A percentile compares a stretch with the other conserved stretches of the same genome.
Conservation (phyloP, 345 rosid genomes). For the Pistacia vera region DNA sequence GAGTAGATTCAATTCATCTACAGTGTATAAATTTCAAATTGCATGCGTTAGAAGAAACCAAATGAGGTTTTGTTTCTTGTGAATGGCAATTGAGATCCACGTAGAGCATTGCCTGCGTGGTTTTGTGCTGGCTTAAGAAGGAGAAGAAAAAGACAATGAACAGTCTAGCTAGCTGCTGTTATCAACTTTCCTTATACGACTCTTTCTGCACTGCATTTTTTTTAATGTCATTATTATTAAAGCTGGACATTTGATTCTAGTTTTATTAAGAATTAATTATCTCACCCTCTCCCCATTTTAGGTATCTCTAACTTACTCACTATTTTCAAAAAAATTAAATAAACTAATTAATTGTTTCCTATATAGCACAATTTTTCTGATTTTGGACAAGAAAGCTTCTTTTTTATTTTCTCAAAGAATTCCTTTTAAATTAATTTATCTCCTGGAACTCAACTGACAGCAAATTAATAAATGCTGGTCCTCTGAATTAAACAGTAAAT, state of each 20-base stretch:
- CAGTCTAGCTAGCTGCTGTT: background rate
- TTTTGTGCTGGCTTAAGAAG: background rate
- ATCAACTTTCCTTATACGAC: conserved; percentile 23
- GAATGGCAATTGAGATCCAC: background rate
- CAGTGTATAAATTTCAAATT: background rate
- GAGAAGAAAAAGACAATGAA: conserved; percentile 17
- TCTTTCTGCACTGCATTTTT: background rate
- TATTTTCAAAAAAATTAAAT: too few species aligned
- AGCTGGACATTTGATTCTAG: background rate
- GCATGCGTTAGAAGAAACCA: too few species aligned
- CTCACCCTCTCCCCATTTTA: background rate
- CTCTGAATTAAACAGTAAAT: too few species aligned
- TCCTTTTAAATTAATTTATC: background rate
- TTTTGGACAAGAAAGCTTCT: too few species aligned
- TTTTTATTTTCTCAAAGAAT: background rate
- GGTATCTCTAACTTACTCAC: too few species aligned
- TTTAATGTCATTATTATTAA: conserved; percentile 3
- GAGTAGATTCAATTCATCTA: background rate
- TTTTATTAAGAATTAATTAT: conserved; percentile 1
- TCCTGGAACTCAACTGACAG: background rate
- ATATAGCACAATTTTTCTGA: too few species aligned
- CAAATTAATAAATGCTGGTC: too few species aligned
- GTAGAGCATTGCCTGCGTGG: background rate
- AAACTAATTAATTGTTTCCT: too few species aligned
- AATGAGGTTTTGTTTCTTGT: background rate